A percentile compares a stretch with the other conserved stretches of the same genome.
phyloP scores from a whole-genome alignment of 345 rosid species.

The Rhizophora apiculata region DNA sequence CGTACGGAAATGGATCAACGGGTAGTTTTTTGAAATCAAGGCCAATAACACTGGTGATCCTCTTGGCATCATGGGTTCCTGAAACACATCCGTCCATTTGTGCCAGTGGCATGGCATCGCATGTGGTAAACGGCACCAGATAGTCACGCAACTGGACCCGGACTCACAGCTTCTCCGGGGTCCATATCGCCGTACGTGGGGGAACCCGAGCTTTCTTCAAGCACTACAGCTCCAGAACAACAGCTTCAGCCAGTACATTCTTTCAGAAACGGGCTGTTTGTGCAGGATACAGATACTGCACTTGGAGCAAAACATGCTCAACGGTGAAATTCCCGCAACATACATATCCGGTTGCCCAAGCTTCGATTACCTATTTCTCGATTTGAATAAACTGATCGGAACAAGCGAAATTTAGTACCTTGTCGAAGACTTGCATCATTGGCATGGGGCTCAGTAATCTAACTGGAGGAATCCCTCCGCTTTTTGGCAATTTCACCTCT shows the following conservation, averaged over 20 bases:
- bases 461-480: conserved; percentile 25
- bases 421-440: conserved; percentile 4
- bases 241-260: conserved; percentile 6
- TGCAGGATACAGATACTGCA: background rate
- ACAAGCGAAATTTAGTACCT: conserved; percentile 20
- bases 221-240: background rate
- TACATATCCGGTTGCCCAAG: conserved; percentile 13
- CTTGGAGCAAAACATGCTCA: conserved; percentile 4
- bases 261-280: background rate
- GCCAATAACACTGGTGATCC: conserved; percentile 9
- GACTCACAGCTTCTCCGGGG: background rate
- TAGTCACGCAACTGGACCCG: conserved; percentile 5
- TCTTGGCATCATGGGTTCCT: background rate
- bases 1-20: conserved; percentile 9
- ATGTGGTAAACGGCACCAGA: conserved; percentile 5
- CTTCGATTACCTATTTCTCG: background rate
- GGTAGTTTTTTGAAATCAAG: conserved; percentile 14
- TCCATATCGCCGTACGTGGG: conserved; percentile 10
- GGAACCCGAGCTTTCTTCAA: conserved; percentile 14
- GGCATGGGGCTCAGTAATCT: conserved; percentile 4
- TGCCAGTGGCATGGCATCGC: conserved; percentile 16
- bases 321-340: conserved; percentile 14
- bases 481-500: conserved; percentile 28
- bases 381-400: background rate
- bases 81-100: conserved; percentile 11